phyloP scores from a whole-genome alignment of 179 eudicot species.

The Drosera spatulata region DNA sequence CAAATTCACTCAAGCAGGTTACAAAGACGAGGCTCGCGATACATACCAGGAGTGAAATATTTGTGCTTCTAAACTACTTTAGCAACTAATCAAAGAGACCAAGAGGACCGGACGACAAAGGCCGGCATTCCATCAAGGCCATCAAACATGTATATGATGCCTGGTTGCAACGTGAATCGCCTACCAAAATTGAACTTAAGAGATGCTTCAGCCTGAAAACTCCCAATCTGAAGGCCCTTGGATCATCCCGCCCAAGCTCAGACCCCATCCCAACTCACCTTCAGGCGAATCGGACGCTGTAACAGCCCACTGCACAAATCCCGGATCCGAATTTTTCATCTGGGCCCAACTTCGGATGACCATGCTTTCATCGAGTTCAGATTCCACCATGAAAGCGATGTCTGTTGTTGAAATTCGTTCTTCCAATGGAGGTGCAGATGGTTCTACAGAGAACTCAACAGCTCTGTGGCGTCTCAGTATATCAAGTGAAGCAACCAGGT shows the following conservation, averaged over 20 bases:
- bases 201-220: conserved; percentile 66
- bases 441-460: conserved; percentile 21
- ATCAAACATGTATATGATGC: conserved; percentile 50
- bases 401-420: conserved; percentile 25
- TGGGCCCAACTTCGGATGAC: conserved; percentile 74
- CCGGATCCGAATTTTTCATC: conserved; percentile 35
- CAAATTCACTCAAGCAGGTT: too few species aligned
- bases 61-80: too few species aligned
- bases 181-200: conserved; percentile 51
- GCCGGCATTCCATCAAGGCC: conserved; percentile 46
- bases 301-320: conserved; percentile 61
- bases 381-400: conserved; percentile 57
- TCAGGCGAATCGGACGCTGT: conserved; percentile 65
- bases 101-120: conserved; percentile 46
- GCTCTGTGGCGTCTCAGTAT: conserved; percentile 19
- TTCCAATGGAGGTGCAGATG: conserved; percentile 16
- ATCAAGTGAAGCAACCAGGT: conserved; percentile 44
- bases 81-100: conserved; percentile 39
- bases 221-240: conserved; percentile 42
- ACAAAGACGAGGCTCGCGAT: too few species aligned
- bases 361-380: conserved; percentile 71
- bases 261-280: conserved; percentile 89
- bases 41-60: too few species aligned
- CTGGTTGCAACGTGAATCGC: conserved; percentile 53
- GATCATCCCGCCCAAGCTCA: conserved; percentile 54